Conservation (phyloP, 495 filamentous ascomycete species). For the Xylaria castorea region DNA sequence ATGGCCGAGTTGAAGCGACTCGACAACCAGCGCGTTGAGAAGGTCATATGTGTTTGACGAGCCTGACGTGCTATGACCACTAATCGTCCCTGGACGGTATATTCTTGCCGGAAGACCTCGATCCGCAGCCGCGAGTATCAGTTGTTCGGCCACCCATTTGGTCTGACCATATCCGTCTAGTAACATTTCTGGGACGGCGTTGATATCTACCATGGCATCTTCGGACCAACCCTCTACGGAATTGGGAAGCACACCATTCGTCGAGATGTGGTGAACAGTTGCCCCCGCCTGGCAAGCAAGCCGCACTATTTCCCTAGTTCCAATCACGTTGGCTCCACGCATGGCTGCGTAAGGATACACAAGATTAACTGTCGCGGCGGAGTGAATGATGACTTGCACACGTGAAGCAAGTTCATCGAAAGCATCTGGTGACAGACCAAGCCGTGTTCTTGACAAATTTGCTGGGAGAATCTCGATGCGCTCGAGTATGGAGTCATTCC, state of each 20-base stretch:
- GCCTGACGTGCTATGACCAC: constrained; percentile 66
- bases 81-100: constrained; percentile 68
- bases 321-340: constrained; percentile 63
- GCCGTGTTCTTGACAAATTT: constrained; percentile 63
- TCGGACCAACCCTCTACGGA: constrained; percentile 66
- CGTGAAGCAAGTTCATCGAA: constrained; percentile 64
- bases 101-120: constrained; percentile 67
- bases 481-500: constrained; percentile 71
- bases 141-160: constrained; percentile 72
- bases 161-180: constrained; percentile 70
- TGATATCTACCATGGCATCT: constrained; percentile 61
- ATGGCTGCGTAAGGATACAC: constrained; percentile 72
- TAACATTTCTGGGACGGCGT: constrained; percentile 65
- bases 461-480: constrained; percentile 72
- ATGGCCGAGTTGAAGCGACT: constrained; percentile 68
- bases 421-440: constrained; percentile 62
- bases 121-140: constrained; percentile 66
- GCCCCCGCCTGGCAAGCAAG: constrained; percentile 65
- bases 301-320: constrained; percentile 69
- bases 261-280: constrained; percentile 73
- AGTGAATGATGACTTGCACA: constrained; percentile 69
- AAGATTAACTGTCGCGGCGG: constrained; percentile 70
- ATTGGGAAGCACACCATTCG: constrained; percentile 70
- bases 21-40: constrained; percentile 68
- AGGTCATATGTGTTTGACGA: constrained; percentile 74